A percentile compares a stretch with the other conserved stretches of the same genome.
phyloP scores from a whole-genome alignment of 345 rosid species.

The Arabidopsis suecica region DNA sequence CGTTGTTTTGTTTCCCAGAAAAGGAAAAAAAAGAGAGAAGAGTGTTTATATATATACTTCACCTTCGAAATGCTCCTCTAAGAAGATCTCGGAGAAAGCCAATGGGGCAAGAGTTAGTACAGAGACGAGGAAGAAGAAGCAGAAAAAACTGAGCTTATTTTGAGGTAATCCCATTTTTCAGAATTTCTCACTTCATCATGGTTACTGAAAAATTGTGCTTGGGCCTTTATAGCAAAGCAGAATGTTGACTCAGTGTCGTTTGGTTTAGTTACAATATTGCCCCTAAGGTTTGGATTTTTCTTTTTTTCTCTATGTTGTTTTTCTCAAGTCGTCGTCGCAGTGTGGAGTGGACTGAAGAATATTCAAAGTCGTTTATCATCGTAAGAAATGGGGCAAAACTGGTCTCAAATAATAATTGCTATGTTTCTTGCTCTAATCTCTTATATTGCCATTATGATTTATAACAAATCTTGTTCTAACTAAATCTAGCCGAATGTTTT shows the following conservation, averaged over 20 bases:
- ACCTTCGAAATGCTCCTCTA: conserved; percentile 66
- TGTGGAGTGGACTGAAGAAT: conserved; percentile 18
- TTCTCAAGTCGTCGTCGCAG: conserved; percentile 30
- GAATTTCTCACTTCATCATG: conserved; percentile 16
- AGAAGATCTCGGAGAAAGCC: conserved; percentile 57
- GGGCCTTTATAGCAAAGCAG: conserved; percentile 19
- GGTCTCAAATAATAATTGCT: conserved; percentile 20
- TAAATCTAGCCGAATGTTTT: neutral
- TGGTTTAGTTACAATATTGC: conserved; percentile 28
- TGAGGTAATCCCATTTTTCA: conserved; percentile 32
- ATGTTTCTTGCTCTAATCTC: conserved; percentile 12
- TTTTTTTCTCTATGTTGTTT: neutral
- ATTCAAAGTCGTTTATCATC: conserved; percentile 36
- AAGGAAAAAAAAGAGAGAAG: neutral
- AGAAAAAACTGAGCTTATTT: conserved; percentile 20
- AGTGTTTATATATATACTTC: conserved; percentile 6
- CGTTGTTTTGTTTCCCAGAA: neutral
- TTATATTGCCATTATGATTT: neutral
- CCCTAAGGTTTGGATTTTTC: conserved; percentile 12
- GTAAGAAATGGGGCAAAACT: conserved; percentile 12
- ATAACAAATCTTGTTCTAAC: neutral
- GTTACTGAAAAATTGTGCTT: neutral
- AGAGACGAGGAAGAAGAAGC: conserved; percentile 29
- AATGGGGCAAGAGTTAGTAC: conserved; percentile 33
- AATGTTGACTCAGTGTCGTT: conserved; percentile 23